Evolutionary conservation across 345 rosid genomes (phyloP), one percentile per base, ranked within the genome.

Genomic region (Citrus cavaleriei): DNA sequence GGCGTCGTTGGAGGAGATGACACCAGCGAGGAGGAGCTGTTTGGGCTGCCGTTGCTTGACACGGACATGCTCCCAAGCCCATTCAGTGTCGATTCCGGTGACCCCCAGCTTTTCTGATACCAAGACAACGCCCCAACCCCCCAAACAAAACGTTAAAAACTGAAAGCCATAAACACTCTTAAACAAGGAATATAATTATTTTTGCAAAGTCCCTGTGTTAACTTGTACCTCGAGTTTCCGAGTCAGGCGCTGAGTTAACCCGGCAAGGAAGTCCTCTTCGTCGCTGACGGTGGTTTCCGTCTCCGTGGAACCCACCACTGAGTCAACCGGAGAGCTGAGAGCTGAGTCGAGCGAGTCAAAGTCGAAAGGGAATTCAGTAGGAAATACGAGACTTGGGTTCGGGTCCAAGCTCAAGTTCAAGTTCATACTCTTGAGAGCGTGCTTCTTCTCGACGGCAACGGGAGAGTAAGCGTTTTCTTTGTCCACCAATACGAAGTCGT

Each of bases 61-160:
- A 74, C 73, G 1, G 91, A 85, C 85, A 80, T 82, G 82, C 90
- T 81, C 18, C 80, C 87, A 75, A 85, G 72, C 79, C 88, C 88
- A 84, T 86, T 92, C 62, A 87, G 89, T 18, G 94, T 89, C 73
- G 95, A 92, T 83, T 91, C 89, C 0, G 93, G 98, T 2, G 99
- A 92, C 34, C 90, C 79, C 79, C 85, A 61, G 54, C 80, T 83
- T 76, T 82, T 79, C 83, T 83, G 38, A 72, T 5, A 5, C 49
- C 2, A 7, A 28, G 24, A 42, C 5, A 14, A 22, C 1, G 0
- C 1, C 21, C 58, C 21, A 10, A 3, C n/a, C 38, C 16, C 9
- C 76, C 27, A 12, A 46, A 24, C 7, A 75, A 19, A 62, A 59
- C 5, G 22, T 25, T 19, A 75, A 42, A 46, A 75, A 3, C 16